A percentile compares a stretch with the other conserved stretches of the same genome.
Conservation (phyloP, 116 monocot genomes). For the Zostera marina region DNA sequence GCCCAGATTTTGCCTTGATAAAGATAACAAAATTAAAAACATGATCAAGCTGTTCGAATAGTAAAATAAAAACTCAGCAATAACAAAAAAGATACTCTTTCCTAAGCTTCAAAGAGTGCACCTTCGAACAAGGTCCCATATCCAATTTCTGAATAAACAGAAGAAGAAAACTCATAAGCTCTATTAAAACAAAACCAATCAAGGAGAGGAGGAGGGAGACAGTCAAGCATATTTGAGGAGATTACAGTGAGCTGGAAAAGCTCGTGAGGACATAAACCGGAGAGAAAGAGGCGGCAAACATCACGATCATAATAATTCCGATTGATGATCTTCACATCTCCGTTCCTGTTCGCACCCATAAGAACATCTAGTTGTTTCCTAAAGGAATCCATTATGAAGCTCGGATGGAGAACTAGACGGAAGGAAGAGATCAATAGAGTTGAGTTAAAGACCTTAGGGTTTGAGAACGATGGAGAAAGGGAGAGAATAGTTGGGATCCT, state of each 20-base stretch:
- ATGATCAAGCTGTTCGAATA: not conserved
- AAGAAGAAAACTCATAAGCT: not conserved
- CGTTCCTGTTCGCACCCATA: conserved; percentile 91
- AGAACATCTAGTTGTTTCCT: conserved; percentile 80
- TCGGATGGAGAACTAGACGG: not conserved
- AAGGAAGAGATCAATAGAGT: too few species aligned
- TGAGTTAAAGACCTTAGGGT: too few species aligned
- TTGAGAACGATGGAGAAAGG: too few species aligned
- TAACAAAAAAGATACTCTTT: conserved; percentile 85
- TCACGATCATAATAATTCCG: conserved; percentile 88
- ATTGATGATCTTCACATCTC: conserved; percentile 62
- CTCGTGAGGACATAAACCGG: conserved; percentile 83
- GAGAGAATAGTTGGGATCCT: too few species aligned
- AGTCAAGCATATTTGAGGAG: not conserved
- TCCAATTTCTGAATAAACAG: conserved; percentile 52
- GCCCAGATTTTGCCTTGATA: too few species aligned
- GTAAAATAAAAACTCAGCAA: not conserved
- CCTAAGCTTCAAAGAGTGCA: conserved; percentile 79
- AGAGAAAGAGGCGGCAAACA: conserved; percentile 66
- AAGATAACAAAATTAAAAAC: not conserved
- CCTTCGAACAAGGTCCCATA: conserved; percentile 81
- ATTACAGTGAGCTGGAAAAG: conserved; percentile 83
- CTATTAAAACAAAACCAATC: not conserved
- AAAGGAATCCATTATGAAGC: conserved; percentile 38
- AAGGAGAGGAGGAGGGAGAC: not conserved